Evolutionary conservation across 1,284 basidiomycete species (phyloP), one percentile per base, ranked within the genome.

Genomic region (Leccinum pallidistipes): DNA sequence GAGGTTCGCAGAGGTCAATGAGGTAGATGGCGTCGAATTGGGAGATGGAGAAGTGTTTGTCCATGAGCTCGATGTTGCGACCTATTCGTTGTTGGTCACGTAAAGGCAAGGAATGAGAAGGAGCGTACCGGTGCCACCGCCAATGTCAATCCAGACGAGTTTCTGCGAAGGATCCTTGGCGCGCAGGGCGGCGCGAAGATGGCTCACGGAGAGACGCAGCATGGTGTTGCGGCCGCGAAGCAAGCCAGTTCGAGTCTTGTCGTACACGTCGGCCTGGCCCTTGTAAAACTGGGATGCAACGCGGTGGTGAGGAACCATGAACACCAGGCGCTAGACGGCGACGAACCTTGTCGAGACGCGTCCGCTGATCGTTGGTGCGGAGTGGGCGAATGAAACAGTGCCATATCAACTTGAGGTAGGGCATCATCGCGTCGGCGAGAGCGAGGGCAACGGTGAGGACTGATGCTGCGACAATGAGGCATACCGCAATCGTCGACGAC

Each of bases 31-130:
- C 82, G 66, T 91, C 87, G 65, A 91, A 91, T 9, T 80, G 79
- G 1, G 79, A 75, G 59, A 90, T 78, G 8, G 88, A 84, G 61
- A 91, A 81, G 73, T 85, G 85, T 68, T 85, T 82, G 75, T 91
- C 81, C 91, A 92, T 93, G 65, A 87, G 80, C 76, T 94, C 92
- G 66, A 94, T 88, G 74, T 93, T 94, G 80, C 90, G 88, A 12
- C 90, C 87, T 82, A 58, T 32, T 47, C 24, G 16, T 12, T 60
- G 31, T 63, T 21, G 59, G 53, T 55, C 24, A 4, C 18, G 36
- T 50, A 8, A 59, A 4, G 34, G 18, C 31, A 43, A 50, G 32
- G 24, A 47, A 50, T 34, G 29, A 31, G 24, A 47, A 2, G 0
- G 14, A 43, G 61, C 69, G 61, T 27, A 27, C 87, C 89, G 10